Conservation (phyloP, 768 basidiomycete species). For the Clathrus columnatus region DNA sequence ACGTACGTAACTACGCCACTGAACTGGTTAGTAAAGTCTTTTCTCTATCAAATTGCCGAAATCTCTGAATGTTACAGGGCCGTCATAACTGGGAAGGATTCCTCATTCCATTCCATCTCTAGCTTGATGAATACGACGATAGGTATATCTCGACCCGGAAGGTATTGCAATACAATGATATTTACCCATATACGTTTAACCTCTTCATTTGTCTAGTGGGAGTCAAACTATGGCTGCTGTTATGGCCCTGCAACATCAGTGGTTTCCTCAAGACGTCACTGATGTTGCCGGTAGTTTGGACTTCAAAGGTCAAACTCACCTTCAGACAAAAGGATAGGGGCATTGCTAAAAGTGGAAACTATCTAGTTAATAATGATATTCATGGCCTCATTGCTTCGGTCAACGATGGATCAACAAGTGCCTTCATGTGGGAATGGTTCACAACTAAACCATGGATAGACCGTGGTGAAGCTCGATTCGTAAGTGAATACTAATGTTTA, state of each 20-base stretch:
- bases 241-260: conserved; percentile 83
- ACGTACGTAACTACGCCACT: conserved; percentile 86
- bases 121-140: conserved; percentile 76
- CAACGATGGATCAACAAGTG: conserved; percentile 80
- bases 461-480: conserved; percentile 72
- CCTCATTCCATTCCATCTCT: conserved; percentile 56
- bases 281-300: conserved; percentile 30
- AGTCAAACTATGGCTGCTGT: conserved; percentile 95
- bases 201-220: conserved; percentile 37
- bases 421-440: conserved; percentile 97
- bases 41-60: background rate
- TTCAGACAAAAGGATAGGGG: background rate
- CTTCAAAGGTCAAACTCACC: conserved; percentile 46
- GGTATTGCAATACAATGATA: conserved; percentile 31
- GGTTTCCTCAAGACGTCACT: conserved; percentile 40
- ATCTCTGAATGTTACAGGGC: conserved; percentile 46
- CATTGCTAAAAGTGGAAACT: no score
- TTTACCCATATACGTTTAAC: background rate
- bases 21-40: conserved; percentile 51
- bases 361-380: conserved; percentile 73
- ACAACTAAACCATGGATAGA: conserved; percentile 77
- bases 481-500: conserved; percentile 31
- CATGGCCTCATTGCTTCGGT: conserved; percentile 76
- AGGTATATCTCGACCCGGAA: conserved; percentile 85
- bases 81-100: conserved; percentile 78